A percentile compares a stretch with the other conserved stretches of the same genome.
These are phyloP conservation scores for Grosmannia huntii DNA, from an alignment of 2,329 filamentous ascomycete species.

Conservation along the genomic window DNA sequence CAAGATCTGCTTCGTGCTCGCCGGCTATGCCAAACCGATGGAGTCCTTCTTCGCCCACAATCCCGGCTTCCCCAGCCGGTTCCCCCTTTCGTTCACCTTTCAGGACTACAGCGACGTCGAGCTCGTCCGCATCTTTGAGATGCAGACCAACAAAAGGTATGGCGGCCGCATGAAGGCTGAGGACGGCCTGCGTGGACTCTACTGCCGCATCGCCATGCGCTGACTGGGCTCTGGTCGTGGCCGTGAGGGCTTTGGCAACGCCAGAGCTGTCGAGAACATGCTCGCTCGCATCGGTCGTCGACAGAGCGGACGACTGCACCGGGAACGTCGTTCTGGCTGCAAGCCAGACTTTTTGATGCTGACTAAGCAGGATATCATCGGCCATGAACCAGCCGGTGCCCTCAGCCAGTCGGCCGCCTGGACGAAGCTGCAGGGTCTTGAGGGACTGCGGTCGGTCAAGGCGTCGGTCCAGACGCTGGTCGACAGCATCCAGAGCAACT, in stretches of 20 bases:
- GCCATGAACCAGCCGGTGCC: constrained; percentile 47
- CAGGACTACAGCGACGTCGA: constrained; percentile 56
- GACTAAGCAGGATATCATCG: constrained; percentile 57
- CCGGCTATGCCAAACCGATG: constrained; percentile 64
- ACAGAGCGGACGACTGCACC: not conserved
- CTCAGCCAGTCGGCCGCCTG: constrained; percentile 42
- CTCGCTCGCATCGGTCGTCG: not conserved
- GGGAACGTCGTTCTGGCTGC: constrained; percentile 27
- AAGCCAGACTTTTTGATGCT: constrained; percentile 45
- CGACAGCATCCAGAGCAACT: constrained; percentile 51
- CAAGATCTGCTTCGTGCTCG: constrained; percentile 58
- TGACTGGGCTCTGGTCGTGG: constrained; percentile 51
- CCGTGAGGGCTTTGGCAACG: constrained; percentile 59
- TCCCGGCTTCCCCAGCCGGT: constrained; percentile 54
- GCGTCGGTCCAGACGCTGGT: constrained; percentile 43
- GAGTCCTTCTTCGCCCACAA: constrained; percentile 66
- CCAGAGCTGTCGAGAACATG: constrained; percentile 51
- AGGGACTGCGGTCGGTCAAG: constrained; percentile 51
- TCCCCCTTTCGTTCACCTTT: constrained; percentile 54
- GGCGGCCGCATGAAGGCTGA: constrained; percentile 43
- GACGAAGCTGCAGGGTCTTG: constrained; percentile 41
- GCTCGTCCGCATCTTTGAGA: constrained; percentile 45
- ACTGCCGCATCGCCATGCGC: constrained; percentile 47
- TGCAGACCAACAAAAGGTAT: constrained; percentile 42
- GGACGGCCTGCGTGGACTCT: constrained; percentile 45